A percentile compares a stretch with the other conserved stretches of the same genome.
These are phyloP conservation scores for Pyrenophora teres DNA, from an alignment of 2,329 filamentous ascomycete genomes.

Conservation along the genomic window DNA sequence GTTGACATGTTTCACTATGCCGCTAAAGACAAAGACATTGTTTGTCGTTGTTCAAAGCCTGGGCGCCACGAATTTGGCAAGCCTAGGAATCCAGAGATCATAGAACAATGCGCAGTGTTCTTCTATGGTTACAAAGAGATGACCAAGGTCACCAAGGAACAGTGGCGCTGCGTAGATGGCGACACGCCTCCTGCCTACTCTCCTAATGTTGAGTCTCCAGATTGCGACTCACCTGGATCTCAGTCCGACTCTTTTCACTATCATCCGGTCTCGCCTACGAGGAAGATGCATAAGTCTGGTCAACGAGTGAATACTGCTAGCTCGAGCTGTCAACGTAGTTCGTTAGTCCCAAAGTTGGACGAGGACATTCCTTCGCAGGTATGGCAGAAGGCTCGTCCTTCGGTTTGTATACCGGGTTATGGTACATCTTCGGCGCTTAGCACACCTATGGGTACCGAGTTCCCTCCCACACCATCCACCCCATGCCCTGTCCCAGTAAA, in stretches of 20 bases:
- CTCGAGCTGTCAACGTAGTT: background rate
- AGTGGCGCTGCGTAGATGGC: conserved; percentile 15
- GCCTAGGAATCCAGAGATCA: conserved; percentile 16
- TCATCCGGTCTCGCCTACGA: too few relatives aligned
- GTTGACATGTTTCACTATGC: conserved; percentile 22
- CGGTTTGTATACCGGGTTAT: conserved; percentile 1
- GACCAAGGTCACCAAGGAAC: conserved; percentile 8
- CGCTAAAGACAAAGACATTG: conserved; percentile 7
- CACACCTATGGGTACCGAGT: conserved; percentile 21
- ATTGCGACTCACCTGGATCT: background rate
- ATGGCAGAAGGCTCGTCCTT: conserved; percentile 21
- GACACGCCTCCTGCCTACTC: conserved; percentile 7
- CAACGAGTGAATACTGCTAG: background rate
- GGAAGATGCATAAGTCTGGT: too few relatives aligned
- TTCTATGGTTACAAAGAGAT: conserved; percentile 6
- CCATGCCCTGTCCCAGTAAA: background rate
- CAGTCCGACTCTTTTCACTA: background rate
- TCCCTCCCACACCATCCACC: background rate
- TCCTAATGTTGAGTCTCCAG: background rate
- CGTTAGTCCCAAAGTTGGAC: background rate
- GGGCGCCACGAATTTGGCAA: background rate
- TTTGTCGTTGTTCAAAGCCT: conserved; percentile 21
- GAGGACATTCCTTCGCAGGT: conserved; percentile 18
- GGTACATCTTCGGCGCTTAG: conserved; percentile 4
- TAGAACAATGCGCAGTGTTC: conserved; percentile 21